A percentile compares a stretch with the other conserved stretches of the same genome.
Conservation (phyloP, 768 basidiomycete genomes). For the Strobilomyces dryophilus region DNA sequence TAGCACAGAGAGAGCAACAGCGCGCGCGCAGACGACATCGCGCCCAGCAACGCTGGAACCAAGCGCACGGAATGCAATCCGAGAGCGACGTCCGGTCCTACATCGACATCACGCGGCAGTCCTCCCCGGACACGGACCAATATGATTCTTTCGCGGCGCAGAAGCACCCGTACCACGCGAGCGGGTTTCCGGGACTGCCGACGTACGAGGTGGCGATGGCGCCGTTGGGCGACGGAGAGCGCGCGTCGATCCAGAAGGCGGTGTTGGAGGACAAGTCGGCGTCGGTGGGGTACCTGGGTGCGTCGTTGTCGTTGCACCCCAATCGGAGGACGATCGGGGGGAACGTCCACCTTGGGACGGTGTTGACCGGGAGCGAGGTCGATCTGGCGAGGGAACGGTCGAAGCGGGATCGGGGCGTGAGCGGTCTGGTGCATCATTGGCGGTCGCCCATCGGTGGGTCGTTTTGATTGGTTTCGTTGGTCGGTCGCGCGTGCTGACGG, state of each 20-base stretch:
- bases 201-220: constrained; percentile 32
- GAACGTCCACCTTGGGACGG: constrained; percentile 17
- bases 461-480: background rate
- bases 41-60: constrained; percentile 16
- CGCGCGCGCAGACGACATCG: constrained; percentile 17
- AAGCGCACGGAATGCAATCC: background rate
- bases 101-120: constrained; percentile 8
- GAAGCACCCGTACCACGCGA: background rate
- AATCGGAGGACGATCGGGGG: constrained; percentile 25
- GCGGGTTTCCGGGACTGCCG: constrained; percentile 8
- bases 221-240: background rate
- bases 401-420: constrained; percentile 27
- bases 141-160: background rate
- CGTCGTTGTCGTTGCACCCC: constrained; percentile 17
- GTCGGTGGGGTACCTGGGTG: constrained; percentile 6
- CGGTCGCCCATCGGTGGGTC: constrained; percentile 65
- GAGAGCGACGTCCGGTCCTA: constrained; percentile 4
- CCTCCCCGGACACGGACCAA: background rate
- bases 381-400: constrained; percentile 43
- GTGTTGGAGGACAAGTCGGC: constrained; percentile 28
- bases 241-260: constrained; percentile 18
- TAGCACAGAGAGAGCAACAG: constrained; percentile 46
- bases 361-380: constrained; percentile 35
- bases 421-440: constrained; percentile 59
- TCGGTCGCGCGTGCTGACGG: background rate